phyloP scores from a whole-genome alignment of 1,284 basidiomycete genomes.

The Amylostereum areolatum region DNA sequence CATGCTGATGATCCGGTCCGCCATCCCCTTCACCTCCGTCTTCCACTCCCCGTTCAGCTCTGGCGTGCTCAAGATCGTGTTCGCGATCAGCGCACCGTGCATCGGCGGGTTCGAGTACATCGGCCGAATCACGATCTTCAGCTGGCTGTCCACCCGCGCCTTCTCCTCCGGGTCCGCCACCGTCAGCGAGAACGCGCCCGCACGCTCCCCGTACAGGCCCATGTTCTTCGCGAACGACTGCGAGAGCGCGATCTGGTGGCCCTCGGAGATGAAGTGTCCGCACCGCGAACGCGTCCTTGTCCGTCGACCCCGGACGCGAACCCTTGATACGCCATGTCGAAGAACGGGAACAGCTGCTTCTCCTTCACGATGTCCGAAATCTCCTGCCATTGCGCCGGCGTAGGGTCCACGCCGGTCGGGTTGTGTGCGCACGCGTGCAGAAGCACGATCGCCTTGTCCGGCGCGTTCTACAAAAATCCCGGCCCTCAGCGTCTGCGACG shows the following conservation, averaged over 20 bases:
- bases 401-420: constrained; percentile 97
- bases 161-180: constrained; percentile 75
- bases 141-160: constrained; percentile 85
- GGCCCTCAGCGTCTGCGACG: too few relatives aligned
- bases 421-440: constrained; percentile 96
- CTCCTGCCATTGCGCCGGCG: constrained; percentile 88
- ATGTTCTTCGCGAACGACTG: constrained; percentile 99
- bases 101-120: constrained; percentile 99
- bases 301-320: constrained; percentile 88
- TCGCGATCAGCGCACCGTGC: constrained; percentile 91
- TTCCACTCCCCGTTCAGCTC: constrained; percentile 88
- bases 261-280: constrained; percentile 90
- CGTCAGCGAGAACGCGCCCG: constrained; percentile 90
- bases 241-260: constrained; percentile 80
- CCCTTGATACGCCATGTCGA: constrained; percentile 97
- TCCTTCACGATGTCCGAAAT: constrained; percentile 86
- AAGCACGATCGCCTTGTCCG: constrained; percentile 76
- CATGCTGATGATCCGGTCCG: constrained; percentile 95
- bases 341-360: constrained; percentile 88
- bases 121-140: constrained; percentile 95
- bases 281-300: constrained; percentile 90
- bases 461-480: constrained; percentile 51
- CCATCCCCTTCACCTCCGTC: constrained; percentile 90
- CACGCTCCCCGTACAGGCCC: constrained; percentile 96
- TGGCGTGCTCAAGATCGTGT: constrained; percentile 73